These are phyloP conservation scores for Penicillium sp. DNA, from an alignment of 2,329 filamentous ascomycete species.

Conservation along the genomic window DNA sequence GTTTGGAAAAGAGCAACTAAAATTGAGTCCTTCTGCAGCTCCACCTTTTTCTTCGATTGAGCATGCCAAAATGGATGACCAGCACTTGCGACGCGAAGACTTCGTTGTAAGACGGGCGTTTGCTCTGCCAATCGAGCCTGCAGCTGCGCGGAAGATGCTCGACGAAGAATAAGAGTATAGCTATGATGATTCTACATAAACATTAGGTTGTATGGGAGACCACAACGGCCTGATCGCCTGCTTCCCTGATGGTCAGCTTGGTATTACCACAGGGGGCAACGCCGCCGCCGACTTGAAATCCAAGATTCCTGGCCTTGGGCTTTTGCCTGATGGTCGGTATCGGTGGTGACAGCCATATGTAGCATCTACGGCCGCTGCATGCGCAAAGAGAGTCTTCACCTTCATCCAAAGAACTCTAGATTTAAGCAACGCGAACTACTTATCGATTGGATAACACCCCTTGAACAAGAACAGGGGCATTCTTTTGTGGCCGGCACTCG, in stretches of 20 bases:
- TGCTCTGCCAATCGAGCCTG: neutral
- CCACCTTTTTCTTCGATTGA: neutral
- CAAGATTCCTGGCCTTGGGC: no score
- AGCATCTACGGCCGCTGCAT: no score
- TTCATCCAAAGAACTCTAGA: no score
- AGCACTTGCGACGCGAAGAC: neutral
- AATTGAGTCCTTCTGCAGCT: neutral
- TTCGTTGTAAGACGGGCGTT: neutral
- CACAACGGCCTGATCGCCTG: neutral
- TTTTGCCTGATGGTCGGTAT: no score
- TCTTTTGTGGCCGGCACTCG: no score
- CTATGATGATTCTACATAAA: neutral
- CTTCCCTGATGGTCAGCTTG: neutral
- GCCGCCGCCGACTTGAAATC: no score
- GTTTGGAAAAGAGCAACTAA: neutral
- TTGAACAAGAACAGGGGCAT: no score
- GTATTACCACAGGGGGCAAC: no score
- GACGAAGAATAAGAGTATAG: neutral
- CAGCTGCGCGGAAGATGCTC: neutral
- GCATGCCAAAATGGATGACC: neutral
- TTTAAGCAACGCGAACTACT: no score
- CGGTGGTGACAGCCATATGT: no score
- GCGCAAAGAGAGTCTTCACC: no score
- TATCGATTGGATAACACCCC: no score
- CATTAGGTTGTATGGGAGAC: neutral